Percentiles rank a stretch among this genome's conserved stretches.
Conservation (phyloP, 768 basidiomycete species). For the Pleurotus salmoneostramineus region DNA sequence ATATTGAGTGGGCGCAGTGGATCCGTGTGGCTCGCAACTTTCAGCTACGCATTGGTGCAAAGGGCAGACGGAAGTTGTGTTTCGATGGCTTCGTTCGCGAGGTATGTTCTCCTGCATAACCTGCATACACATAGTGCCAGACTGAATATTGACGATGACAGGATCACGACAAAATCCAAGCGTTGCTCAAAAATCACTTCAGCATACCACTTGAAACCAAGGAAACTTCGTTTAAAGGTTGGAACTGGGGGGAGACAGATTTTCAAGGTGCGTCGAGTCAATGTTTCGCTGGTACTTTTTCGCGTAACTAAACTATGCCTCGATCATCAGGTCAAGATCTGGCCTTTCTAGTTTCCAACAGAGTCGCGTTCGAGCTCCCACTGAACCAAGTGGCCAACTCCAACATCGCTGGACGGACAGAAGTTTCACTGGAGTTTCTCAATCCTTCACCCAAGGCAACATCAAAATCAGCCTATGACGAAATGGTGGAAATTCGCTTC, state of each 20-base stretch:
- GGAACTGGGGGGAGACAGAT: slow-evolving; percentile 98
- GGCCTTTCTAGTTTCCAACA: slow-evolving; percentile 85
- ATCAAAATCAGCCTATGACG: slow-evolving; percentile 55
- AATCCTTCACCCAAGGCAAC: slow-evolving; percentile 37
- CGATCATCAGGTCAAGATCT: slow-evolving; percentile 75
- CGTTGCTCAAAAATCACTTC: slow-evolving; percentile 84
- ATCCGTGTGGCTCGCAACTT: slow-evolving; percentile 88
- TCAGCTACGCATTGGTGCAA: slow-evolving; percentile 81
- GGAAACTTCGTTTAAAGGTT: slow-evolving; percentile 89
- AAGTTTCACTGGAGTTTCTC: slow-evolving; percentile 97
- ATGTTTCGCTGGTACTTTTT: slow-evolving; percentile 2
- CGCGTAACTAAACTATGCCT: background rate
- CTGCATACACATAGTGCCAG: background rate
- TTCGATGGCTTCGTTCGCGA: slow-evolving; percentile 95
- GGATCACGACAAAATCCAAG: slow-evolving; percentile 88
- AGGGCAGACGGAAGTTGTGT: slow-evolving; percentile 72
- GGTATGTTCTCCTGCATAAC: slow-evolving; percentile 34
- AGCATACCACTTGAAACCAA: slow-evolving; percentile 78
- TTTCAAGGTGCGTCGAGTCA: slow-evolving; percentile 67
- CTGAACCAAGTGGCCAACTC: slow-evolving; percentile 88
- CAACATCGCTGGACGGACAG: slow-evolving; percentile 94
- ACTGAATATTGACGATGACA: slow-evolving; percentile 23
- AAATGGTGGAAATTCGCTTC: slow-evolving; percentile 95
- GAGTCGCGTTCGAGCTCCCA: slow-evolving; percentile 87
- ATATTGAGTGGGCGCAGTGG: slow-evolving; percentile 91